These are phyloP conservation scores for Dendrobium officinale DNA, from an alignment of 106 monocot species.

Conservation along the genomic window DNA sequence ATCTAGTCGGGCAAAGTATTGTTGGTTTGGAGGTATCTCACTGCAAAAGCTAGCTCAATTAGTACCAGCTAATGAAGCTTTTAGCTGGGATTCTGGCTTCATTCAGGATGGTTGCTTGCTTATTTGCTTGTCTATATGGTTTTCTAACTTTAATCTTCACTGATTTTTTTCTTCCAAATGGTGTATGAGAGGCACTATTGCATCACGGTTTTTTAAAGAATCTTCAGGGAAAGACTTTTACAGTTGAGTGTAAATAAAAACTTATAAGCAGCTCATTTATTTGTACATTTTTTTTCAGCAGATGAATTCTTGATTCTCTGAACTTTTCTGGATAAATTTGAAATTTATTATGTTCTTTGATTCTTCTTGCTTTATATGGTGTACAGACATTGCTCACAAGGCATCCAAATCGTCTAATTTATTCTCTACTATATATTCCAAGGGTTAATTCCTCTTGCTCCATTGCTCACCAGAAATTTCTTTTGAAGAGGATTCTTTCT, in stretches of 20 bases:
- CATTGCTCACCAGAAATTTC: neutral
- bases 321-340: neutral
- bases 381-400: neutral
- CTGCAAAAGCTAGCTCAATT: too few relatives aligned
- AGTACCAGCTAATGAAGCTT: neutral
- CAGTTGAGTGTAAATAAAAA: neutral
- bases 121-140: neutral
- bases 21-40: neutral
- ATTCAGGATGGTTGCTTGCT: neutral
- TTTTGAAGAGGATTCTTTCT: too few relatives aligned
- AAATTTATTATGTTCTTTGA: neutral
- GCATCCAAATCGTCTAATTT: neutral
- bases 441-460: neutral
- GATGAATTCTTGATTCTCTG: neutral
- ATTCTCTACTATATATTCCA: neutral
- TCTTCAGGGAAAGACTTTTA: too few relatives aligned
- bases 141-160: neutral
- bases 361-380: neutral
- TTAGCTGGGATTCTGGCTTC: neutral
- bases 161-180: neutral
- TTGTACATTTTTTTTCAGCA: constrained; percentile 3
- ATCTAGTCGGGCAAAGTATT: too few relatives aligned
- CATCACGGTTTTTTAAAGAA: too few relatives aligned
- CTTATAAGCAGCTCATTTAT: neutral
- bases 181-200: neutral